Evolutionary conservation across 352 stramenopile genomes (phyloP).

Genomic region (Hyaloperonospora brassicae): DNA sequence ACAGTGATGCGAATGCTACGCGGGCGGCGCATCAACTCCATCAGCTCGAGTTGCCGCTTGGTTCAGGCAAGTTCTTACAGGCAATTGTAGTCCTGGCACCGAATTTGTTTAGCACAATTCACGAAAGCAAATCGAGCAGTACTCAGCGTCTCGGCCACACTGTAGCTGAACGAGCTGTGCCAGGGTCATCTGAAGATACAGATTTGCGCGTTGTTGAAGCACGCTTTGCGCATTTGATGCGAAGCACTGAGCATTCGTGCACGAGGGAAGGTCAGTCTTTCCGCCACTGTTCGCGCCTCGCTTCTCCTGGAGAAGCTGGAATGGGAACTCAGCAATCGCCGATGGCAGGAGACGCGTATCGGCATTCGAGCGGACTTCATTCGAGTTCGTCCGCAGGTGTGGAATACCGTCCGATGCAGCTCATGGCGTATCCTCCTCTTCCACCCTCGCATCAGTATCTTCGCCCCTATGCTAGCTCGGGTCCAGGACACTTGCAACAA

Average conservation of each 20-base stretch:
- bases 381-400: constrained; percentile 10
- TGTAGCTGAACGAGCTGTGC: constrained; percentile 17
- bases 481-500: constrained; percentile 17
- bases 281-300: constrained; percentile 9
- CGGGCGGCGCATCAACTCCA: constrained; percentile 50
- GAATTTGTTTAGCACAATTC: constrained; percentile 51
- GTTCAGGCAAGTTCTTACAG: constrained; percentile 47
- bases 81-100: constrained; percentile 63
- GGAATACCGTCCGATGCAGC: constrained; percentile 29
- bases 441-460: constrained; percentile 17
- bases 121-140: constrained; percentile 30
- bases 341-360: constrained; percentile 13
- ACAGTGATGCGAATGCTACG: constrained; percentile 34
- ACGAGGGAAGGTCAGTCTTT: constrained; percentile 18
- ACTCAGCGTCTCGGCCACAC: constrained; percentile 20
- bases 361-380: constrained; percentile 10
- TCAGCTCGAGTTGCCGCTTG: constrained; percentile 45
- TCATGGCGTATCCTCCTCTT: constrained; percentile 21
- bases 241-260: constrained; percentile 35
- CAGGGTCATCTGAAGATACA: constrained; percentile 40
- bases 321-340: constrained; percentile 10
- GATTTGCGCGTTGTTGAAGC: constrained; percentile 69
- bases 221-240: constrained; percentile 77
- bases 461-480: constrained; percentile 19
- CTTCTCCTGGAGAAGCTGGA: constrained; percentile 7